These are phyloP conservation scores for Podospora tetraspora DNA, from an alignment of 495 filamentous ascomycete species.

Conservation along the genomic window DNA sequence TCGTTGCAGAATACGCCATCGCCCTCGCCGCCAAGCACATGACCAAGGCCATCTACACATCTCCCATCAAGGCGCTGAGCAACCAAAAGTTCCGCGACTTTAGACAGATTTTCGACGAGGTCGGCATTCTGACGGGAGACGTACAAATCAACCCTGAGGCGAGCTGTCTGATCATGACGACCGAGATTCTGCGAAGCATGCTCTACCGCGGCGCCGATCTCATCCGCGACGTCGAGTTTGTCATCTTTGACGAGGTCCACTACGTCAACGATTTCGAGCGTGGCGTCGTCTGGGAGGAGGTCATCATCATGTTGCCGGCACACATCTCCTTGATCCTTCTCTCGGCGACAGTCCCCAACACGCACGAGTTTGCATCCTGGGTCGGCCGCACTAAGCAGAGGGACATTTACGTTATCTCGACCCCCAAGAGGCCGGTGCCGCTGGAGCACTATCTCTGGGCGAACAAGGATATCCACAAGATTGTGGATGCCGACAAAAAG, in stretches of 20 bases:
- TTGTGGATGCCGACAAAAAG: slow-evolving; percentile 85
- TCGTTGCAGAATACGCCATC: slow-evolving; percentile 97
- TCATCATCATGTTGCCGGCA: slow-evolving; percentile 98
- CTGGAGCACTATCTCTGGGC: slow-evolving; percentile 96
- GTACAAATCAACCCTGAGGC: slow-evolving; percentile 98
- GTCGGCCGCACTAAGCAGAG: slow-evolving; percentile 97
- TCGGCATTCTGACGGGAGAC: slow-evolving; percentile 94
- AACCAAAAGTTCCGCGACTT: slow-evolving; percentile 99
- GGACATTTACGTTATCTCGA: slow-evolving; percentile 98
- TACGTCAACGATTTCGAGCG: slow-evolving; percentile 98
- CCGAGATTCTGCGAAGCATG: slow-evolving; percentile 97
- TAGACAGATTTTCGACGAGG: slow-evolving; percentile 80
- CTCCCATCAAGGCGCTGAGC: slow-evolving; percentile 95
- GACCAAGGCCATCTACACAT: slow-evolving; percentile 99
- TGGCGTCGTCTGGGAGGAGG: slow-evolving; percentile 98
- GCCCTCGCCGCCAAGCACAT: slow-evolving; percentile 92
- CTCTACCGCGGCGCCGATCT: slow-evolving; percentile 93
- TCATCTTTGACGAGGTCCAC: slow-evolving; percentile 98
- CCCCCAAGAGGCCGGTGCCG: slow-evolving; percentile 88
- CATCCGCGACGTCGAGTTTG: slow-evolving; percentile 95
- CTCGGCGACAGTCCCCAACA: slow-evolving; percentile 96
- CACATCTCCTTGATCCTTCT: slow-evolving; percentile 93
- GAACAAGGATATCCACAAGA: slow-evolving; percentile 84
- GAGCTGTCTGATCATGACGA: slow-evolving; percentile 98
- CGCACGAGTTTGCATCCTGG: slow-evolving; percentile 96